A percentile compares a stretch with the other conserved stretches of the same genome.
Evolutionary conservation across 2,329 filamentous ascomycete genomes (phyloP).

Genomic region (Aspergillus arachidicola): DNA sequence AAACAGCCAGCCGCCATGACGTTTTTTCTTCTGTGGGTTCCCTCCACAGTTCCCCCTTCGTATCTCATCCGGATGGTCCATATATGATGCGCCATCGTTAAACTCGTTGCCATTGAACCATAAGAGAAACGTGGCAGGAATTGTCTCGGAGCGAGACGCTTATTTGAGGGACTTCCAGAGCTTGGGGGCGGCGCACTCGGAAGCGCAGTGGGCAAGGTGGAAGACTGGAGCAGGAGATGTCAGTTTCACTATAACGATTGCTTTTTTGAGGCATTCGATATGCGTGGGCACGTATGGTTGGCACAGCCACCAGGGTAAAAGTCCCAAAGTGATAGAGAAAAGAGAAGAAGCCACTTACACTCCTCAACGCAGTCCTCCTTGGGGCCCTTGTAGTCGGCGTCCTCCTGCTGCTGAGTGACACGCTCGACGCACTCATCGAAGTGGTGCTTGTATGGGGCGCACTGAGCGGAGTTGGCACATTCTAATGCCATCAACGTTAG

Average conservation of each 20-base stretch:
- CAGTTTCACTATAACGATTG: slow-evolving; percentile 2
- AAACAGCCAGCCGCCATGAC: not conserved
- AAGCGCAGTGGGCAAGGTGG: slow-evolving; percentile 96
- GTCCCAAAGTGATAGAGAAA: not conserved
- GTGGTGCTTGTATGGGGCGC: slow-evolving; percentile 91
- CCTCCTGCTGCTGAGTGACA: slow-evolving; percentile 70
- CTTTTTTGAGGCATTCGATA: not conserved
- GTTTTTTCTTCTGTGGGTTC: slow-evolving; percentile 1
- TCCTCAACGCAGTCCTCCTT: slow-evolving; percentile 98
- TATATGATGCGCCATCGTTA: slow-evolving; percentile 7
- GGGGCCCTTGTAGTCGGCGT: slow-evolving; percentile 69
- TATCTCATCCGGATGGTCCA: slow-evolving; percentile 10
- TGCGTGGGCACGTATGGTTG: not conserved
- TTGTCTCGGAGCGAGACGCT: slow-evolving; percentile 35
- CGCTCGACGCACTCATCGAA: slow-evolving; percentile 98
- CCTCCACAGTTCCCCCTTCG: slow-evolving; percentile 13
- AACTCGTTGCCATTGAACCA: slow-evolving; percentile 19
- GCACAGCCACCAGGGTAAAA: not conserved
- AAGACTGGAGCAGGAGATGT: slow-evolving; percentile 67
- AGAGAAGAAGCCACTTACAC: slow-evolving; percentile 66
- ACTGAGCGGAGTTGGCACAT: slow-evolving; percentile 84
- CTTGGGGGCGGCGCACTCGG: slow-evolving; percentile 91
- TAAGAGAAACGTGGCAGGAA: slow-evolving; percentile 21
- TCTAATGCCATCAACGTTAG: slow-evolving; percentile 57
- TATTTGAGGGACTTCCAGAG: slow-evolving; percentile 93